Percentiles rank a stretch among this genome's conserved stretches.
Evolutionary conservation across 306 rosid genomes (phyloP).

Genomic region (Vigna mungo): DNA sequence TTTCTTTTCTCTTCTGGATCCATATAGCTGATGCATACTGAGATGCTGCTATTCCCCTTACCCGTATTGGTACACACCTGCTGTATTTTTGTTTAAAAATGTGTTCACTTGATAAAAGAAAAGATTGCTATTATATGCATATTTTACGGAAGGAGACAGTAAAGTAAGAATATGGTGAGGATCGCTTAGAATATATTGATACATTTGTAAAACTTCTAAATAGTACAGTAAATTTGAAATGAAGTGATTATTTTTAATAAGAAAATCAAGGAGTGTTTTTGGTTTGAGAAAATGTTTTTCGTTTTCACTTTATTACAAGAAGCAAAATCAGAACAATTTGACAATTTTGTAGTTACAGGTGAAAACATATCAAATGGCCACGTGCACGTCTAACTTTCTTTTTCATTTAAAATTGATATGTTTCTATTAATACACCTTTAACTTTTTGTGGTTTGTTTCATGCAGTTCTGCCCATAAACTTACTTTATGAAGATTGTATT

Average conservation of each 20-base stretch:
- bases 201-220: neutral
- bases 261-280: neutral
- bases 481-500: constrained; percentile 23
- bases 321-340: neutral
- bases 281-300: neutral
- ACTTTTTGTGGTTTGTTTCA: constrained; percentile 24
- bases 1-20: constrained; percentile 35
- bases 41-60: neutral
- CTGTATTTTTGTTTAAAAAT: constrained; percentile 30
- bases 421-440: neutral
- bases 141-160: neutral
- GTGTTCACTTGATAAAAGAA: neutral
- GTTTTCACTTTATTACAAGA: neutral
- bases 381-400: neutral
- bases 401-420: constrained; percentile 9
- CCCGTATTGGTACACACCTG: neutral
- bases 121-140: neutral
- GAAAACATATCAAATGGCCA: neutral
- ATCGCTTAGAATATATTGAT: neutral
- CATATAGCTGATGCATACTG: neutral
- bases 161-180: neutral
- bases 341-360: neutral
- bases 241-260: neutral
- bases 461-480: neutral
- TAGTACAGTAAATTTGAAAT: constrained; percentile 22